Evolutionary conservation across 2,329 filamentous ascomycete genomes (phyloP).

Genomic region (Bisporella sp.): DNA sequence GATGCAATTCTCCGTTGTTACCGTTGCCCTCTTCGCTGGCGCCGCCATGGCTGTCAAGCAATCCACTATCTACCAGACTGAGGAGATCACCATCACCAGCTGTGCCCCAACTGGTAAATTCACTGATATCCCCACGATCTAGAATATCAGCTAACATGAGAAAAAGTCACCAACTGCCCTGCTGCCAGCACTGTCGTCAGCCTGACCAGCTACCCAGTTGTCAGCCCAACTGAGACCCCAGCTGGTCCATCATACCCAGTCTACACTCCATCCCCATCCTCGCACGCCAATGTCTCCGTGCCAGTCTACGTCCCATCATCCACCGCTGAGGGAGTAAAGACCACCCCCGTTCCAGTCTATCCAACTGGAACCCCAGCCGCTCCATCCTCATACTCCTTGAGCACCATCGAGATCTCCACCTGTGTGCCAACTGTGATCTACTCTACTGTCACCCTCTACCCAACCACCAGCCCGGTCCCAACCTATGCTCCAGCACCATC

Average conservation of each 20-base stretch:
- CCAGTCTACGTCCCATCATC: neutral
- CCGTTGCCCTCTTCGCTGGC: constrained; percentile 8
- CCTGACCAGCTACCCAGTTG: constrained; percentile 1
- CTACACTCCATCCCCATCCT: neutral
- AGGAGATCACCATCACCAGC: constrained; percentile 7
- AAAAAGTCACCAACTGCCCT: neutral
- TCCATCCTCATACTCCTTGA: neutral
- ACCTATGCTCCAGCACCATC: constrained; percentile 1
- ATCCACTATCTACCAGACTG: constrained; percentile 7
- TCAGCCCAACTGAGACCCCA: neutral
- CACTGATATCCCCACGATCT: constrained; percentile 6
- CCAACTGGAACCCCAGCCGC: neutral
- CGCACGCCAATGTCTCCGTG: neutral
- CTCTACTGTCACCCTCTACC: constrained; percentile 4
- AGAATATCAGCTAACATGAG: constrained; percentile 1
- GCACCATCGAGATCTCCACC: constrained; percentile 6
- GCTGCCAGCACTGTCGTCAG: neutral
- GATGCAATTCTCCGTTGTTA: constrained; percentile 13
- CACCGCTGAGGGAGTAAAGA: neutral
- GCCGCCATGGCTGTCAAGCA: constrained; percentile 4
- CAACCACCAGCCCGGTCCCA: neutral
- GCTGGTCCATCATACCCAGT: neutral
- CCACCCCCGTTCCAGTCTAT: neutral
- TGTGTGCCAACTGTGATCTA: constrained; percentile 8
- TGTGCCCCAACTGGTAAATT: constrained; percentile 4